Base-by-base conservation (phyloP, 495 filamentous ascomycete species). In the Penicillium simplicissimum region DNA sequence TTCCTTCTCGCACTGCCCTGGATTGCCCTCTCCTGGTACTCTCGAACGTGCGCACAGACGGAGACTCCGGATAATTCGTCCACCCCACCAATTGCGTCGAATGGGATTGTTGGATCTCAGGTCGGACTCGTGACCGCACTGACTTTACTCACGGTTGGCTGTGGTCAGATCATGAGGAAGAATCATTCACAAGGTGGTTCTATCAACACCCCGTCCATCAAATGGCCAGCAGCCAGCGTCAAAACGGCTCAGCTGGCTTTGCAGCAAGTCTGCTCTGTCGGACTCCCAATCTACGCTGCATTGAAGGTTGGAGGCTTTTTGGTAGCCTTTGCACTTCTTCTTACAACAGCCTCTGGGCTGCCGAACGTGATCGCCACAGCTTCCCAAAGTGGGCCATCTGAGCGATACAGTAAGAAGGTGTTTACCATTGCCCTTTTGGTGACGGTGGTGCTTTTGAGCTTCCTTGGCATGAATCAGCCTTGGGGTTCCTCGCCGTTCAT, bases 271-370 rank as follows among this genome's bases (percentile, higher is more conserved):
- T 58, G 56, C 37, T 74, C 75, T 17, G 67, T 87, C 34, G 79
- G 75, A 21, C 63, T 88, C 21, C 86, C 86, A 0, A 81, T 85
- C 59, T 87, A 84, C 61, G 83, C 85, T 21, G 65, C 81, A 0
- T 69, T 85, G 64, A 80, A 85, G 37, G 67, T 87, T 19, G 85
- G 86, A 23, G 84, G 81, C 7, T 75, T 81, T 56, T 68, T 82
- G 31, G 81, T 82, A 10, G 81, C 81, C 8, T 74, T 87, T 34
- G 58, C 79, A 4, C 62, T 87, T 36, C 69, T 85, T 38, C 70
- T 81, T 42, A 76, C 78, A 48, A 58, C 76, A 3, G 78, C 79
- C 31, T 76, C 81, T 28, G 76, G 77, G 1, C 34, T 80, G 15
- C 74, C 79, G 13, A 67, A 63, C 25, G 9, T 77, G n/a, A 34